Percentiles rank a stretch among this genome's conserved stretches.
Evolutionary conservation across 2,329 filamentous ascomycete genomes (phyloP).

Genomic region (Talaromyces sp.): DNA sequence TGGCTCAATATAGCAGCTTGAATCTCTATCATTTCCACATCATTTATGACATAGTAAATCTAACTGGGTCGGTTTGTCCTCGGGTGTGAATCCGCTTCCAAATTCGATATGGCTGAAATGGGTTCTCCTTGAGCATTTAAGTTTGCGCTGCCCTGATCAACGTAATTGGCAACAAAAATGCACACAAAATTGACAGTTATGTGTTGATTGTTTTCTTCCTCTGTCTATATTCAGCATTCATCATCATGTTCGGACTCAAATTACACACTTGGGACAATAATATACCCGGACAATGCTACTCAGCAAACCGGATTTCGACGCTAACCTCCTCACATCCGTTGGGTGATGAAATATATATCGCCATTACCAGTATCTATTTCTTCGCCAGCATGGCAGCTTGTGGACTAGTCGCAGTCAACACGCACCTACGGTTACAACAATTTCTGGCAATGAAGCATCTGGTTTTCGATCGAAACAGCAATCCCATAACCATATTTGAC

Average conservation of each 20-base stretch:
- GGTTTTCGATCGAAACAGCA: too few relatives aligned
- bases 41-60: constrained; percentile 1
- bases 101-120: neutral
- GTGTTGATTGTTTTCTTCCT: neutral
- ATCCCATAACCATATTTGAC: neutral
- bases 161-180: neutral
- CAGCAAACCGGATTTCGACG: neutral
- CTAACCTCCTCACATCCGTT: neutral
- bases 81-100: neutral
- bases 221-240: neutral
- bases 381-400: neutral
- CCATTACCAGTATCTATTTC: constrained; percentile 6
- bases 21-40: constrained; percentile 10
- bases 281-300: neutral
- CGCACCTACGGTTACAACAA: too few relatives aligned
- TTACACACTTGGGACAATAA: neutral
- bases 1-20: neutral
- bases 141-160: constrained; percentile 1
- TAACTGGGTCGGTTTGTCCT: neutral
- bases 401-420: neutral
- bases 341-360: neutral
- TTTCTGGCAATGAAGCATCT: too few relatives aligned
- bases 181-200: neutral
- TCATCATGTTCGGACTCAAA: constrained; percentile 8
- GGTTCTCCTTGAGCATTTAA: neutral